These are phyloP conservation scores for Pseudopithomyces chartarum DNA, from an alignment of 2,329 filamentous ascomycete genomes.

Conservation along the genomic window DNA sequence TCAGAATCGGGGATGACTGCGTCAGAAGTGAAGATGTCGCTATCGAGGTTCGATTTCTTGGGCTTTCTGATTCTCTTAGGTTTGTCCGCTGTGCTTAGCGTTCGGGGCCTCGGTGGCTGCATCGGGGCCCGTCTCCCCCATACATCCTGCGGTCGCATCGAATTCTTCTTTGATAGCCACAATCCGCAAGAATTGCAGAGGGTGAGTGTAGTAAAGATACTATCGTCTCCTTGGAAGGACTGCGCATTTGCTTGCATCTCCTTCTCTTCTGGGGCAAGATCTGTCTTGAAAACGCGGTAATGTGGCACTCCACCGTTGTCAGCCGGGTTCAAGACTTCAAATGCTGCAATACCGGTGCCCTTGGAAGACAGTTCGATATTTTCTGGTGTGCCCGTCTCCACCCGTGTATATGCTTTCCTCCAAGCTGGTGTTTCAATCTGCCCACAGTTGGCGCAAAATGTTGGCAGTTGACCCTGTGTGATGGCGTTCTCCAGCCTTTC, in stretches of 20 bases:
- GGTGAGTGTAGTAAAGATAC: constrained; percentile 69
- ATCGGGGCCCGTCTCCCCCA: constrained; percentile 61
- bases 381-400: constrained; percentile 70
- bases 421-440: constrained; percentile 96
- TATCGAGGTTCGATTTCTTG: constrained; percentile 53
- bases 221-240: constrained; percentile 8
- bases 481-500: constrained; percentile 64
- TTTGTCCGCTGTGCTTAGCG: constrained; percentile 53
- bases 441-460: constrained; percentile 90
- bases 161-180: constrained; percentile 88
- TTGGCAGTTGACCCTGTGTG: constrained; percentile 80
- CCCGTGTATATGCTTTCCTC: constrained; percentile 88
- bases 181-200: constrained; percentile 97
- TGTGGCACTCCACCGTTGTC: constrained; percentile 65
- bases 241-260: constrained; percentile 32
- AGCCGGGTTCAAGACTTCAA: constrained; percentile 47
- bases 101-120: neutral
- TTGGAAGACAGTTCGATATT: constrained; percentile 73
- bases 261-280: constrained; percentile 68
- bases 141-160: constrained; percentile 78
- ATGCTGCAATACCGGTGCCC: constrained; percentile 68
- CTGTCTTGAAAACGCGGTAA: constrained; percentile 81
- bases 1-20: constrained; percentile 38
- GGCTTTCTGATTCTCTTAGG: constrained; percentile 36
- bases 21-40: constrained; percentile 50